These are phyloP conservation scores for Lagerstroemia speciosa DNA, from an alignment of 345 rosid genomes.

Conservation along the genomic window DNA sequence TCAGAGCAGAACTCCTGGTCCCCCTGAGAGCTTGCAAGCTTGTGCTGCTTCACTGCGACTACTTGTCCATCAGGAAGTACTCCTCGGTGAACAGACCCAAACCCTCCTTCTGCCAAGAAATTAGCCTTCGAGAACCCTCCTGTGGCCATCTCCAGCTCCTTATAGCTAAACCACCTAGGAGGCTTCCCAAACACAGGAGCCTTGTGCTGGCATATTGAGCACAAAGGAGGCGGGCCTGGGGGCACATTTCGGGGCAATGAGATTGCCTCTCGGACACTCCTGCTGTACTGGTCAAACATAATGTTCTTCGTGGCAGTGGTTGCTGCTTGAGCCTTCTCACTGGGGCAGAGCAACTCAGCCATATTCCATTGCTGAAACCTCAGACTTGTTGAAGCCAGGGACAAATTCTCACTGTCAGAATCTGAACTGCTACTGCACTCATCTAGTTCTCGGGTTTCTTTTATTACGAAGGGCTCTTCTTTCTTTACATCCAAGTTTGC, in stretches of 20 bases:
- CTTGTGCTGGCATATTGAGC: constrained; percentile 96
- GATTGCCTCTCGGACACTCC: constrained; percentile 78
- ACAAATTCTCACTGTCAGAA: constrained; percentile 65
- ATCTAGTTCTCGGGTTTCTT: constrained; percentile 43
- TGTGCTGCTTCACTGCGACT: constrained; percentile 98
- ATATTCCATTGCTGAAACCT: constrained; percentile 81
- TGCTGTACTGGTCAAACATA: constrained; percentile 40
- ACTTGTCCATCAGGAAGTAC: constrained; percentile 95
- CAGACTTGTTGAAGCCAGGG: constrained; percentile 66
- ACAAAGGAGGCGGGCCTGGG: constrained; percentile 90
- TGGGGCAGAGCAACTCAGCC: constrained; percentile 46
- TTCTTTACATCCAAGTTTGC: constrained; percentile 58
- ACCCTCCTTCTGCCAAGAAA: constrained; percentile 98
- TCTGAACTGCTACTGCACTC: constrained; percentile 64
- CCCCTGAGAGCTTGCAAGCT: constrained; percentile 97
- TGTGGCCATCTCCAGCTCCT: constrained; percentile 95
- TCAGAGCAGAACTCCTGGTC: constrained; percentile 98
- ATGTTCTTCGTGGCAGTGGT: constrained; percentile 43
- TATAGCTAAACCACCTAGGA: constrained; percentile 86
- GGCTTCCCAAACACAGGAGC: constrained; percentile 98
- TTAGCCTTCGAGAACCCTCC: constrained; percentile 96
- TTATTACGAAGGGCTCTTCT: constrained; percentile 40
- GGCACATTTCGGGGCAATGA: constrained; percentile 77
- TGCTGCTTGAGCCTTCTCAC: constrained; percentile 40
- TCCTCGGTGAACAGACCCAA: constrained; percentile 97